Evolutionary conservation across 23 red algal species (phyloP).

Genomic region (Gracilaria vermiculophylla): DNA sequence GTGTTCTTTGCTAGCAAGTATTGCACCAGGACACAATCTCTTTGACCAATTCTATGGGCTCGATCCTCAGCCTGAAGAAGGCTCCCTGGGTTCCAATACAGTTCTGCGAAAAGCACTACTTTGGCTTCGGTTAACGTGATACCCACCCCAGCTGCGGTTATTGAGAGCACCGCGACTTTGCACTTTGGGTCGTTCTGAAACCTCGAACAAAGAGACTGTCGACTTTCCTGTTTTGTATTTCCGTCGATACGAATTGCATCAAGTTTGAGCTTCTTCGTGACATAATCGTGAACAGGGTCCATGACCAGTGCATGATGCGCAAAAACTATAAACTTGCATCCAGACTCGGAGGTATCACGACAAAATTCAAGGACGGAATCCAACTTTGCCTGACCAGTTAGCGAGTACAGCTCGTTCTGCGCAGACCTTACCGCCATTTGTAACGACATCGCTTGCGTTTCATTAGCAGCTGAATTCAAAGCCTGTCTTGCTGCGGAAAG

Average conservation of each 20-base stretch:
- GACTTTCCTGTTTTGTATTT: slow-evolving; percentile 47
- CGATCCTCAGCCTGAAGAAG: slow-evolving; percentile 89
- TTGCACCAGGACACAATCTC: slow-evolving; percentile 65
- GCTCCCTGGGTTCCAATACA: slow-evolving; percentile 86
- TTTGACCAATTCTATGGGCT: slow-evolving; percentile 82
- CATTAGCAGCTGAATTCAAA: neutral
- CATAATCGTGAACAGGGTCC: slow-evolving; percentile 31
- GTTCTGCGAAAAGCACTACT: slow-evolving; percentile 80
- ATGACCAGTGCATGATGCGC: slow-evolving; percentile 61
- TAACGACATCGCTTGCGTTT: neutral
- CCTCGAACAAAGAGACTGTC: slow-evolving; percentile 49
- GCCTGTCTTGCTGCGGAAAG: slow-evolving; percentile 6
- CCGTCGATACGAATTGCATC: slow-evolving; percentile 64
- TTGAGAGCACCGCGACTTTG: slow-evolving; percentile 72
- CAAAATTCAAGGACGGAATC: slow-evolving; percentile 55
- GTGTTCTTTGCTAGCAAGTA: slow-evolving; percentile 77
- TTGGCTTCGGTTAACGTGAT: slow-evolving; percentile 75
- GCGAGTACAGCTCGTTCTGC: slow-evolving; percentile 60
- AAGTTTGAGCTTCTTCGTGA: slow-evolving; percentile 46
- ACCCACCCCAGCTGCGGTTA: slow-evolving; percentile 82
- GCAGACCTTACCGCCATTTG: slow-evolving; percentile 15
- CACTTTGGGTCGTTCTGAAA: slow-evolving; percentile 65
- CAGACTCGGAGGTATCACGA: slow-evolving; percentile 35
- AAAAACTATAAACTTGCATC: slow-evolving; percentile 80
- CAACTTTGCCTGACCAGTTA: slow-evolving; percentile 69